Conservation (phyloP, 805 yeast species). For the Blastobotrys peoriensis region DNA sequence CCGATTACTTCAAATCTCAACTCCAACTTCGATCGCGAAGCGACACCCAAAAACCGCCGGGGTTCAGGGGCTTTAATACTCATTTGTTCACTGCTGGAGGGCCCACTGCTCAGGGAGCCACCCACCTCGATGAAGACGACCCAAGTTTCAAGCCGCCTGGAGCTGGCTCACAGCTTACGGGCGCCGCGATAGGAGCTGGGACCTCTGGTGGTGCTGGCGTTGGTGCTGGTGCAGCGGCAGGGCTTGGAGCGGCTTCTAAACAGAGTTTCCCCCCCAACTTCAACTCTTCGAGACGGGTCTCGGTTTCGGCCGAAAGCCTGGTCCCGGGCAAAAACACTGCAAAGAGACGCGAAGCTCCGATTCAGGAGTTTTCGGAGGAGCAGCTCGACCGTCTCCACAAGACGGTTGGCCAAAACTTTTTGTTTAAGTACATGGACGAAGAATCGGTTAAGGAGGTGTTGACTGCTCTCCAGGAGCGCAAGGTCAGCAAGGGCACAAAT, state of each 20-base stretch:
- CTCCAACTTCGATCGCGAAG: constrained; percentile 35
- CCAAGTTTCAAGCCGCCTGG: too few species aligned
- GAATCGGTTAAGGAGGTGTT: constrained; percentile 73
- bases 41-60: neutral
- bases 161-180: neutral
- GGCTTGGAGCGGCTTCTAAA: neutral
- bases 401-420: constrained; percentile 72
- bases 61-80: constrained; percentile 6
- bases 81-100: constrained; percentile 11
- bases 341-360: neutral
- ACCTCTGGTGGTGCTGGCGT: neutral
- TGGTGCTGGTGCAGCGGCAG: neutral
- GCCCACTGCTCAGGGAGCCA: neutral
- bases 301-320: constrained; percentile 70
- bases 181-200: neutral
- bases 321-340: neutral
- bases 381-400: constrained; percentile 65
- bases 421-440: constrained; percentile 77
- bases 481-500: constrained; percentile 50
- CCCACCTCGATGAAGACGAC: neutral
- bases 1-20: constrained; percentile 59
- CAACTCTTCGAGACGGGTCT: constrained; percentile 73
- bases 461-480: constrained; percentile 74
- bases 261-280: constrained; percentile 40
- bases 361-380: constrained; percentile 29